Evolutionary conservation across 2,329 filamentous ascomycete species (phyloP), one percentile per base, ranked within the genome.

Genomic region (Epichloe typhina): DNA sequence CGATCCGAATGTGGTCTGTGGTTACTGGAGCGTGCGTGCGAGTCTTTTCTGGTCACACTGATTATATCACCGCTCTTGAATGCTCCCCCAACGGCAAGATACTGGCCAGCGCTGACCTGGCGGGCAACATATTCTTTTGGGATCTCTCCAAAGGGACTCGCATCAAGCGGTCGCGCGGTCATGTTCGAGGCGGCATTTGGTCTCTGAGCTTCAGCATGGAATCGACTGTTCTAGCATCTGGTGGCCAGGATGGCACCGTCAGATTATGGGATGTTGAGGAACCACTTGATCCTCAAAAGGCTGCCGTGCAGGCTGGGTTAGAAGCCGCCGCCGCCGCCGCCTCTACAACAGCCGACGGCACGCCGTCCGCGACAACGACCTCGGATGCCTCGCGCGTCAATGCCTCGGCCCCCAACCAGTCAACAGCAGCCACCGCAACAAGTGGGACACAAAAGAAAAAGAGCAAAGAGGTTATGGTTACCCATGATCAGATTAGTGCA

Each of bases 1-100:
- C 89, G 0, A 87, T 97, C 36, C 84, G 93, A 33, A 97, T 98
- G 91, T 98, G 93, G 93, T 84, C 89, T 9, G 80, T 96, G n/a
- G 78, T 82, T 11, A 91, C 85, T 8, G 93, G 93, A 31, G 83
- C 84, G 54, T 88, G 89, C 37, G 87, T 96, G 5, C 85, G 93
- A 26, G 81, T 97, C 61, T 95, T 97, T 63, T 89, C 87, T 0
- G 93, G 93, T 1, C 93, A 98, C 63, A 85, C 82, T 0, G 88
- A 93, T 47, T 88, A 88, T 61, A 83, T 97, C 62, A 94, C 85
- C 13, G 80, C 88, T 0, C 71, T 97, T 26, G 81, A 91, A 56
- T 95, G 89, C 61, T 84, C 88, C 21, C 21, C 88, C 1, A 89
- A 88, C 60, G 93, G 93, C 56, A 90, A 87, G 64, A 82, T 90